These are phyloP conservation scores for Ziziphus jujuba DNA, from an alignment of 306 rosid genomes.

Conservation along the genomic window DNA sequence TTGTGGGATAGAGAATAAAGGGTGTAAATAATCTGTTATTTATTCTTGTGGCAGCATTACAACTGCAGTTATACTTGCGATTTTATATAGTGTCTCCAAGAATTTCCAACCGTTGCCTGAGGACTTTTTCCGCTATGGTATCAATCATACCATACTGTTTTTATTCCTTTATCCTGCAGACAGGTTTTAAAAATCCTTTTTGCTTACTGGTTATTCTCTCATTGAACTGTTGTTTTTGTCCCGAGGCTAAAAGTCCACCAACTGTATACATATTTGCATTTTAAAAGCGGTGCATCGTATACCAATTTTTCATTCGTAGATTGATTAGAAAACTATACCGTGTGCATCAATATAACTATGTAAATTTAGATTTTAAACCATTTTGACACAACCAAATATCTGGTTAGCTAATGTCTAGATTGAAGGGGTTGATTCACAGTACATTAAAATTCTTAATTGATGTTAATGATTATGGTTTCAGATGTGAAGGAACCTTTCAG, in stretches of 20 bases:
- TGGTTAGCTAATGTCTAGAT: slow-evolving; percentile 7
- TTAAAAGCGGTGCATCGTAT: neutral
- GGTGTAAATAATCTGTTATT: neutral
- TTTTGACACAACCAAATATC: slow-evolving; percentile 5
- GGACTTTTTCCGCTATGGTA: slow-evolving; percentile 82
- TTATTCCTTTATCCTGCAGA: slow-evolving; percentile 1
- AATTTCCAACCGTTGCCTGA: slow-evolving; percentile 75
- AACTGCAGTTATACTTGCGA: slow-evolving; percentile 75
- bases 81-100: slow-evolving; percentile 63
- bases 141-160: slow-evolving; percentile 16
- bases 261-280: neutral
- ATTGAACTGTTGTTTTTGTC: neutral
- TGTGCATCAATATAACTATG: neutral
- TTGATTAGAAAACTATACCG: neutral
- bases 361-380: neutral
- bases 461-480: slow-evolving; percentile 37
- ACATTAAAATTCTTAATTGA: neutral
- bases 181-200: neutral
- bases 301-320: neutral
- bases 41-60: slow-evolving; percentile 62
- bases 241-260: neutral
- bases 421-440: slow-evolving; percentile 10
- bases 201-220: neutral
- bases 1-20: neutral
- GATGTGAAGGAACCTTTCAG: slow-evolving; percentile 79